phyloP scores from a whole-genome alignment of 192 early-diverging fungal species.

The Linnemannia elongata region DNA sequence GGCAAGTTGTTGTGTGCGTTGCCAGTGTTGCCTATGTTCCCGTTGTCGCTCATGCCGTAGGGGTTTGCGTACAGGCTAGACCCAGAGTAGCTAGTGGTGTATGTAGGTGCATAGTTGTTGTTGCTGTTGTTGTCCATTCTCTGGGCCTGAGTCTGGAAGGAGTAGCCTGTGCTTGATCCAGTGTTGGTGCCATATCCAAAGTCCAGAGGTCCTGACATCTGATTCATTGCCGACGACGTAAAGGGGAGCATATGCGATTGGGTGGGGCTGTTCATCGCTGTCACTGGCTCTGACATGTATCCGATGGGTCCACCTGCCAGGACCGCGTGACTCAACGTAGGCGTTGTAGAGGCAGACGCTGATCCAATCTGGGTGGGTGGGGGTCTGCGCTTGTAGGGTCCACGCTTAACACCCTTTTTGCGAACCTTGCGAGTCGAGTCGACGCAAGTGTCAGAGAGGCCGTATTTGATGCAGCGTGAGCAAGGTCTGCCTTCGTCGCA shows the following conservation, averaged over 20 bases:
- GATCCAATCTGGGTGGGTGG: constrained; percentile 53
- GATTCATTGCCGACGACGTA: constrained; percentile 42
- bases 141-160: constrained; percentile 27
- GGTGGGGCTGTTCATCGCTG: constrained; percentile 50
- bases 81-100: constrained; percentile 43
- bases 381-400: constrained; percentile 80
- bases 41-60: constrained; percentile 26
- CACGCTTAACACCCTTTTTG: constrained; percentile 84
- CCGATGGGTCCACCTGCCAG: constrained; percentile 38
- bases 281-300: constrained; percentile 57
- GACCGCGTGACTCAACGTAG: constrained; percentile 41
- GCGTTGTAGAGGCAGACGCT: constrained; percentile 50
- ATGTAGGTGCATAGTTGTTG: constrained; percentile 28
- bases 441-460: constrained; percentile 72
- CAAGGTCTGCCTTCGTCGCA: constrained; percentile 89
- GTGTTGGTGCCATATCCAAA: constrained; percentile 32
- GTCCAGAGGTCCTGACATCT: constrained; percentile 8
- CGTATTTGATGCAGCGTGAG: constrained; percentile 79
- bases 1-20: constrained; percentile 14
- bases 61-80: constrained; percentile 35
- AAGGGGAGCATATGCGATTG: constrained; percentile 58
- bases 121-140: constrained; percentile 36
- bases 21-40: constrained; percentile 9
- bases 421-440: constrained; percentile 85
- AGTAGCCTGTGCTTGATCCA: constrained; percentile 36